Percentiles rank a stretch among this genome's conserved stretches.
Conservation (phyloP, 805 yeast genomes). For the Ogataea glucozyma region DNA sequence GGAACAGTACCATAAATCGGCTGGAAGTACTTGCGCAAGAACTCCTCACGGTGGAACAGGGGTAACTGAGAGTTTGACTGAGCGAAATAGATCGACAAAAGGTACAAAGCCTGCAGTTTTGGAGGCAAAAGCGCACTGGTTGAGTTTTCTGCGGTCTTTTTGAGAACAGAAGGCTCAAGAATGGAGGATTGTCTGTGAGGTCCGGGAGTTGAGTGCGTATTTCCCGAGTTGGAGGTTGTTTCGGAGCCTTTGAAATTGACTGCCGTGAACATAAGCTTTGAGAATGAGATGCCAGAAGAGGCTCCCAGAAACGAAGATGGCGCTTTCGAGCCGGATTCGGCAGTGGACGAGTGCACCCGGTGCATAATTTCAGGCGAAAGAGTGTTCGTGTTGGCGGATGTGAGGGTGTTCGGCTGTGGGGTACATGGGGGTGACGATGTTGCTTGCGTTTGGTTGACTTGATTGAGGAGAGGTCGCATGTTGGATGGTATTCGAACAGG, state of each 20-base stretch:
- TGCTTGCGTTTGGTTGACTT: constrained; percentile 1
- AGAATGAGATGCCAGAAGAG: constrained; percentile 68
- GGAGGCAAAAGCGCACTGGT: constrained; percentile 62
- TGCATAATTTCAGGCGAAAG: constrained; percentile 21
- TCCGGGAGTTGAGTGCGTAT: constrained; percentile 4
- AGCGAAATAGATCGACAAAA: constrained; percentile 66
- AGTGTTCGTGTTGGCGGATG: too few species aligned
- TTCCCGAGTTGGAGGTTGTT: constrained; percentile 7
- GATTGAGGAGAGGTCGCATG: constrained; percentile 4
- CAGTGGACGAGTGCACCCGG: constrained; percentile 30
- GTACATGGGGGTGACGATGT: neutral
- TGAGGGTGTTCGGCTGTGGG: neutral
- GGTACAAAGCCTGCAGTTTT: constrained; percentile 65
- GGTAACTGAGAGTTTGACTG: constrained; percentile 86
- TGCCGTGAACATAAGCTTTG: constrained; percentile 75
- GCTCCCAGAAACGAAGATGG: constrained; percentile 47
- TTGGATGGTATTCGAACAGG: constrained; percentile 1
- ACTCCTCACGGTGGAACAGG: constrained; percentile 77
- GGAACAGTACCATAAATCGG: constrained; percentile 79
- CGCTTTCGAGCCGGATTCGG: constrained; percentile 33
- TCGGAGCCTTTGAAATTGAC: constrained; percentile 50
- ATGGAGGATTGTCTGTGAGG: constrained; percentile 18
- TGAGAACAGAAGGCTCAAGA: constrained; percentile 33
- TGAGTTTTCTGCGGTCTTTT: constrained; percentile 23
- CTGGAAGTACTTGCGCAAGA: constrained; percentile 62